These are phyloP conservation scores for Salix koriyanagi DNA, from an alignment of 345 rosid species.

Conservation along the genomic window DNA sequence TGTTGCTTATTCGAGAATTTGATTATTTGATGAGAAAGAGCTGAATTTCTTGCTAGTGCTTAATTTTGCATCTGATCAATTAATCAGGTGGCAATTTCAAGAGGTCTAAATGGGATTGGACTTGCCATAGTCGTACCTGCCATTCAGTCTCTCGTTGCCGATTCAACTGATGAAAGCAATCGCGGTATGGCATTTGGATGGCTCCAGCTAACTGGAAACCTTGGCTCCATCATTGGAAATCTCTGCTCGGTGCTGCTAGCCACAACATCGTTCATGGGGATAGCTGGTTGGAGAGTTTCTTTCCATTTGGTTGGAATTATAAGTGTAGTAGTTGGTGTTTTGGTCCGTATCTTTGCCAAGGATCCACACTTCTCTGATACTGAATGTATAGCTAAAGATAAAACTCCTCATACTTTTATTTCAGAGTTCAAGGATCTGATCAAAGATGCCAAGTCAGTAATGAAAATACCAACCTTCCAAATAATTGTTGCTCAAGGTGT, in stretches of 20 bases:
- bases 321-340: slow-evolving; percentile 60
- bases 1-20: no score
- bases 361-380: slow-evolving; percentile 49
- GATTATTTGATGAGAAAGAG: no score
- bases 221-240: slow-evolving; percentile 60
- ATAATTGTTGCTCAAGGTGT: slow-evolving; percentile 68
- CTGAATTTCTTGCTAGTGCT: no score
- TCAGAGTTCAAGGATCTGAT: slow-evolving; percentile 38
- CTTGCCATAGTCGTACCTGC: slow-evolving; percentile 85
- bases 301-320: slow-evolving; percentile 56
- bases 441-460: slow-evolving; percentile 45
- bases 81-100: slow-evolving; percentile 75
- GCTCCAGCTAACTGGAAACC: slow-evolving; percentile 54
- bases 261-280: slow-evolving; percentile 60
- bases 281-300: slow-evolving; percentile 75
- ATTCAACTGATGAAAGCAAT: slow-evolving; percentile 70
- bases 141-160: slow-evolving; percentile 72
- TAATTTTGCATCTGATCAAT: slow-evolving; percentile 7
- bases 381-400: slow-evolving; percentile 15
- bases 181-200: slow-evolving; percentile 81
- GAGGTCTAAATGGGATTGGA: slow-evolving; percentile 86
- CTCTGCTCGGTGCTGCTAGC: slow-evolving; percentile 55
- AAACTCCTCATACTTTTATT: slow-evolving; percentile 28
- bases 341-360: slow-evolving; percentile 51
- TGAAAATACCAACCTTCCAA: slow-evolving; percentile 59